Conservation (phyloP, 2,329 filamentous ascomycete genomes). For the Arthrinium phaeospermum region DNA sequence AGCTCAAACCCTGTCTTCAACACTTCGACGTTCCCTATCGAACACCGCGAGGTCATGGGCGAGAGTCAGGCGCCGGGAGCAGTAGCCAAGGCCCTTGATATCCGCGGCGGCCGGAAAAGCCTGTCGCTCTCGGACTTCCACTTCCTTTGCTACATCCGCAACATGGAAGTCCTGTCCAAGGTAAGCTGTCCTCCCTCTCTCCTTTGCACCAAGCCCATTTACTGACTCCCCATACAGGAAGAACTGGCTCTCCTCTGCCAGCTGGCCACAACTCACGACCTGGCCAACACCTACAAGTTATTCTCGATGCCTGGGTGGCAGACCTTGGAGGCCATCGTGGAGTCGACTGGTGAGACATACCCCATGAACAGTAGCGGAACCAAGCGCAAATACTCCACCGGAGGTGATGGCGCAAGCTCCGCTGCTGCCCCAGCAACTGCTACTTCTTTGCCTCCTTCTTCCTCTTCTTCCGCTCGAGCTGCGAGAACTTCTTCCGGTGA, state of each 20-base stretch:
- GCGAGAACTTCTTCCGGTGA: conserved; percentile 34
- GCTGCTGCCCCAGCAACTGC: conserved; percentile 21
- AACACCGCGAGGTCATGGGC: conserved; percentile 87
- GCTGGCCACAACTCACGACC: conserved; percentile 81
- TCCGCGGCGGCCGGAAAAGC: conserved; percentile 62
- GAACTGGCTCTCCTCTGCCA: conserved; percentile 87
- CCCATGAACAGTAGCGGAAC: conserved; percentile 46
- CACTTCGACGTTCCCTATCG: conserved; percentile 79
- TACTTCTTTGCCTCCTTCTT: conserved; percentile 31
- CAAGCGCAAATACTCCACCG: conserved; percentile 65
- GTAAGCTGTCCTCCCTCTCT: conserved; percentile 53
- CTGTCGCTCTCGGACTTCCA: conserved; percentile 88
- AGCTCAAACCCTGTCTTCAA: conserved; percentile 78
- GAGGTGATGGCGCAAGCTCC: conserved; percentile 34
- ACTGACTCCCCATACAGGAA: conserved; percentile 63
- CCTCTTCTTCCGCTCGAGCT: conserved; percentile 32
- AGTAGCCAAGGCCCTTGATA: conserved; percentile 71
- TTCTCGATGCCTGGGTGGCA: conserved; percentile 91
- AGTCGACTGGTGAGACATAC: conserved; percentile 96
- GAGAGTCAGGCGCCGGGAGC: conserved; percentile 80
- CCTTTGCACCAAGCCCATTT: neutral
- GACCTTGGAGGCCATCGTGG: conserved; percentile 88
- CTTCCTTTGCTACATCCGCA: conserved; percentile 84
- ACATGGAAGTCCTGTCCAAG: conserved; percentile 82
- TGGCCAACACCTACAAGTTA: conserved; percentile 81